A percentile compares a stretch with the other conserved stretches of the same genome.
Conservation (phyloP, 768 basidiomycete species). For the Agaricus subrufescens region DNA sequence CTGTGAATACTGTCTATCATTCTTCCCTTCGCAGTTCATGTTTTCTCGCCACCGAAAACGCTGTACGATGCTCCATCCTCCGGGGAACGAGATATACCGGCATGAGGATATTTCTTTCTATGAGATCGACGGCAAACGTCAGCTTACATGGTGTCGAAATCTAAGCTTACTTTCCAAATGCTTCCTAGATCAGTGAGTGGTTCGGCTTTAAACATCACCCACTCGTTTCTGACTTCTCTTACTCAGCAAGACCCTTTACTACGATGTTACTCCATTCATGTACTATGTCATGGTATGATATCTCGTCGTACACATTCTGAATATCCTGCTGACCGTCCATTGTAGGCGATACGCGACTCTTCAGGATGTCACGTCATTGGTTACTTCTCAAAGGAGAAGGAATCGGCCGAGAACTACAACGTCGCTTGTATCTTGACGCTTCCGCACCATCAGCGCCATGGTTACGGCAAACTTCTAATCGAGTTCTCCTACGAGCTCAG, state of each 20-base stretch:
- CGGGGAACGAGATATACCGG: conserved; percentile 99
- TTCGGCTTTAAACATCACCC: conserved; percentile 11
- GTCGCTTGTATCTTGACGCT: conserved; percentile 98
- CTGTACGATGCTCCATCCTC: conserved; percentile 89
- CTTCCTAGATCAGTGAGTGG: conserved; percentile 92
- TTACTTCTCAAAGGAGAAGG: conserved; percentile 99
- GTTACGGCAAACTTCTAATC: conserved; percentile 93
- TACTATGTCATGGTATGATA: conserved; percentile 92
- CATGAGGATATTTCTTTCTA: conserved; percentile 97
- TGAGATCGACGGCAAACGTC: conserved; percentile 96
- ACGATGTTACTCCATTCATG: conserved; percentile 99
- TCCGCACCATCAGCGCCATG: conserved; percentile 95
- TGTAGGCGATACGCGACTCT: conserved; percentile 78
- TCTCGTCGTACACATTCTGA: conserved; percentile 16
- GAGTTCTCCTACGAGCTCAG: conserved; percentile 98
- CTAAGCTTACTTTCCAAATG: conserved; percentile 95
- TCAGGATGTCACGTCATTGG: conserved; percentile 92
- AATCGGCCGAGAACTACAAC: conserved; percentile 96
- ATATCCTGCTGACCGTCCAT: conserved; percentile 7
- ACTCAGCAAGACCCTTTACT: conserved; percentile 92
- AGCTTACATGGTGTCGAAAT: conserved; percentile 95
- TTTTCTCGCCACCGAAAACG: conserved; percentile 86
- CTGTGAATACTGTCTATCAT: conserved; percentile 97
- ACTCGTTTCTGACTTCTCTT: conserved; percentile 16
- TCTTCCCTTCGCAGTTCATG: conserved; percentile 89